These are phyloP conservation scores for Odonthalia washingtoniensis DNA, from an alignment of 31 red algal species.

Conservation along the genomic window DNA sequence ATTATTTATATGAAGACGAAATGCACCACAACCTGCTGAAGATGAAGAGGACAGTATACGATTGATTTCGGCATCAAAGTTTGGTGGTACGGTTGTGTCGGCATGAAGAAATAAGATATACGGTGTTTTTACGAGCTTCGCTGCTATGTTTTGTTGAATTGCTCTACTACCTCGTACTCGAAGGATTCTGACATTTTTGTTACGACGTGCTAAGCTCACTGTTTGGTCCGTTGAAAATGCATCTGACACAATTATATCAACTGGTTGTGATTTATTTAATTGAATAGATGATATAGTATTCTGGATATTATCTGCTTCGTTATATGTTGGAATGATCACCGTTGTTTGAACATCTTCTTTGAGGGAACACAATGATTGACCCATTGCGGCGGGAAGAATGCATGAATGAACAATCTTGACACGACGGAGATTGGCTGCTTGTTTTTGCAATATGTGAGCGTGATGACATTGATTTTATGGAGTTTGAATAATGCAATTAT, in stretches of 20 bases:
- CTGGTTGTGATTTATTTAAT: not conserved
- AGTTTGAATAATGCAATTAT: too few species aligned
- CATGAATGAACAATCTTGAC: too few species aligned
- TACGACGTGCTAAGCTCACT: conserved; percentile 3
- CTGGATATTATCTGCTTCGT: conserved; percentile 65
- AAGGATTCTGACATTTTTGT: conserved; percentile 31
- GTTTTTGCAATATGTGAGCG: too few species aligned
- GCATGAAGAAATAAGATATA: conserved; percentile 83
- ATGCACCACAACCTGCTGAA: conserved; percentile 41
- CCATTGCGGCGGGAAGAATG: too few species aligned
- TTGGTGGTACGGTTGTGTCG: conserved; percentile 62
- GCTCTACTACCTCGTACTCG: conserved; percentile 62
- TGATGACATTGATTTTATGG: too few species aligned
- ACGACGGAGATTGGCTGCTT: too few species aligned
- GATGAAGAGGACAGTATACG: conserved; percentile 3
- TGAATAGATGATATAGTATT: conserved; percentile 41
- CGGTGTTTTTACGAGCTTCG: conserved; percentile 6
- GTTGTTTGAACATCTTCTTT: conserved; percentile 33
- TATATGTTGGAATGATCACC: conserved; percentile 78
- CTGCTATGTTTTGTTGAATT: conserved; percentile 73
- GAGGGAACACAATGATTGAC: too few species aligned
- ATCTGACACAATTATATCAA: conserved; percentile 78
- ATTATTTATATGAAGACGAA: conserved; percentile 50
- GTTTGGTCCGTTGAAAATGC: conserved; percentile 70
- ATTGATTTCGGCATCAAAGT: conserved; percentile 46